Base-by-base conservation (phyloP, 768 basidiomycete genomes). In the Tulasnella calospora region DNA sequence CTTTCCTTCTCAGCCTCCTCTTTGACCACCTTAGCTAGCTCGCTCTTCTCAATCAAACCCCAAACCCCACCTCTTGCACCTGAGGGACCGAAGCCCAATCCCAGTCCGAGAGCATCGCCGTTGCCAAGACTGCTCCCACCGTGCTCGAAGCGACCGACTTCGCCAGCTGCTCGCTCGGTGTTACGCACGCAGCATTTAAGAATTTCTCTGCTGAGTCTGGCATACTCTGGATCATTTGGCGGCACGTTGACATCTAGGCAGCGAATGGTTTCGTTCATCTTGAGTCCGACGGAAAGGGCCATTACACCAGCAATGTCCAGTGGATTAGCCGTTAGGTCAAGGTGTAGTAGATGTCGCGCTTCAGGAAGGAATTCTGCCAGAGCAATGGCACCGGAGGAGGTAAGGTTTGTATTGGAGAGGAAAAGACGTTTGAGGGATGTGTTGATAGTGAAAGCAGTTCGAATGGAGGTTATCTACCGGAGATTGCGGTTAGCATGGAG, bases 341-440 rank as follows among this genome's bases (percentile, higher is more conserved):
- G 90, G 83, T 99, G 96, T 0, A 98, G 87, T 6, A 99, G 87
- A 0, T 92, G 92, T 23, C 88, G 89, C 0, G 94, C 92, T 83
- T 99, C 96, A 0, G 96, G 96, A 0, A 99, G 89, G 86, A 98
- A 99, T 83, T 99, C 97, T 2, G 97, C 98, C 1, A 99, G 89
- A 0, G 95, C 92, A 80, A 99, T 99, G 0, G 97, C 96, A 1
- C 95, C 96, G 0, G 91, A 86, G 0, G 94, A 92, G 0, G 89
- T 89, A 82, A 99, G 88, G 5, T 87, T 86, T 0, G 96, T 98
- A 3, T 91, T 90, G 9, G 94, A 92, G 30, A 99, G 88, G 86
- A 98, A 98, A 67, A 99, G 86, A 0, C 98, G 91, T 82, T 97
- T 98, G 44, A 99, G 89, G 0, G 94, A 91, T 0, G 90, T 92